Conservation (phyloP, 2,329 filamentous ascomycete genomes). For the Cercospora janseana region DNA sequence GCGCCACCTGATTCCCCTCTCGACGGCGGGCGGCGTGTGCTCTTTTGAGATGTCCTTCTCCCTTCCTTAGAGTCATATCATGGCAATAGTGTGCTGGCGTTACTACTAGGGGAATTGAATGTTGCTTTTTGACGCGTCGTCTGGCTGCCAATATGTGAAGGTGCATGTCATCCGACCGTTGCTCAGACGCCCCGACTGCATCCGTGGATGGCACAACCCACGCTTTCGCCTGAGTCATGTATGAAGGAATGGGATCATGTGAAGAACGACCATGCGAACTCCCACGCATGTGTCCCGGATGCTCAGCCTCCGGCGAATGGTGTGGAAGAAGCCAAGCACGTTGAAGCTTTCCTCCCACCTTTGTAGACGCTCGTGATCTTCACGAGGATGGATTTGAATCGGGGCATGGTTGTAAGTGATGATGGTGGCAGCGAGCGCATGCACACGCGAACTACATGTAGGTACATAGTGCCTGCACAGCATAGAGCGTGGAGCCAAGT, state of each 20-base stretch:
- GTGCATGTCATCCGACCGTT: neutral
- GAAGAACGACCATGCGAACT: neutral
- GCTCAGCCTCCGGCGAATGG: neutral
- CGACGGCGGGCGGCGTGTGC: conserved; percentile 10
- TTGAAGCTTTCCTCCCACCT: neutral
- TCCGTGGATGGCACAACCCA: neutral
- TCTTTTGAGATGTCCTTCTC: conserved; percentile 10
- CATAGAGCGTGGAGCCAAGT: too few relatives aligned
- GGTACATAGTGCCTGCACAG: too few relatives aligned
- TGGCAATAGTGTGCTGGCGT: conserved; percentile 18
- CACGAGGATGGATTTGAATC: neutral
- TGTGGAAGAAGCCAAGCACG: neutral
- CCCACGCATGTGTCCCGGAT: neutral
- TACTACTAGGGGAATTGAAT: conserved; percentile 11
- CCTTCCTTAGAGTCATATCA: conserved; percentile 16
- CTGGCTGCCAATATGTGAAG: neutral
- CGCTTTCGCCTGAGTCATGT: conserved; percentile 2
- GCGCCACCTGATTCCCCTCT: conserved; percentile 22
- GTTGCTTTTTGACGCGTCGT: conserved; percentile 1
- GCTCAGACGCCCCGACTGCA: too few relatives aligned
- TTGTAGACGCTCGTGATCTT: neutral
- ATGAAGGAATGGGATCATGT: conserved; percentile 1
- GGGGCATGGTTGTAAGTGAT: neutral
- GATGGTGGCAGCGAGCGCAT: neutral
- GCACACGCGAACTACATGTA: neutral